A percentile compares a stretch with the other conserved stretches of the same genome.
Conservation (phyloP, 2,329 filamentous ascomycete genomes). For the Elsinoe ampelina region DNA sequence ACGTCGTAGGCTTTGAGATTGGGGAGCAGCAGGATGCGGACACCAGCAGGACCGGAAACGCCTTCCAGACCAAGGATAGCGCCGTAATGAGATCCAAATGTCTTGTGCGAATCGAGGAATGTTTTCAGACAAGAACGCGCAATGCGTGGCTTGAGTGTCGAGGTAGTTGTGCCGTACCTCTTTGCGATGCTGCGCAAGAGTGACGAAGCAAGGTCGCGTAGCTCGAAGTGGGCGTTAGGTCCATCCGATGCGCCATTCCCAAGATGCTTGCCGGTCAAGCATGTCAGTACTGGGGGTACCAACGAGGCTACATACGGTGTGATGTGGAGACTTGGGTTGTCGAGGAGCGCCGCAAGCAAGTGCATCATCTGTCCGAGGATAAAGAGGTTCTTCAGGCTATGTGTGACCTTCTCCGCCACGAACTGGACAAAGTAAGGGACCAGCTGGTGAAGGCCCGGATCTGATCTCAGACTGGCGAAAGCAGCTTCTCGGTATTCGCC, state of each 20-base stretch:
- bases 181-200: slow-evolving; percentile 69
- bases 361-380: slow-evolving; percentile 87
- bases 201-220: slow-evolving; percentile 76
- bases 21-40: slow-evolving; percentile 56
- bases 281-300: slow-evolving; percentile 82
- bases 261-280: slow-evolving; percentile 74
- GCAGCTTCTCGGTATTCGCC: slow-evolving; percentile 82
- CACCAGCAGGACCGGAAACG: slow-evolving; percentile 60
- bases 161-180: slow-evolving; percentile 73
- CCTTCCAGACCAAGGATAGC: slow-evolving; percentile 71
- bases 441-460: slow-evolving; percentile 89
- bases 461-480: slow-evolving; percentile 72
- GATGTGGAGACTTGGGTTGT: slow-evolving; percentile 70
- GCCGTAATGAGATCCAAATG: slow-evolving; percentile 78
- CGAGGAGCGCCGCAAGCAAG: slow-evolving; percentile 71
- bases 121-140: slow-evolving; percentile 88
- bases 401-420: slow-evolving; percentile 90
- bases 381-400: slow-evolving; percentile 83
- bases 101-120: slow-evolving; percentile 78
- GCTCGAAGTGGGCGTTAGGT: slow-evolving; percentile 58
- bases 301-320: slow-evolving; percentile 61
- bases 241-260: slow-evolving; percentile 44
- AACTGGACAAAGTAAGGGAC: slow-evolving; percentile 96
- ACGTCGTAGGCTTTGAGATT: slow-evolving; percentile 57
- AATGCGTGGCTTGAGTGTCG: slow-evolving; percentile 75